A percentile compares a stretch with the other conserved stretches of the same genome.
These are phyloP conservation scores for Nematodospora anomalae DNA, from an alignment of 1,139 yeast genomes.

Conservation along the genomic window DNA sequence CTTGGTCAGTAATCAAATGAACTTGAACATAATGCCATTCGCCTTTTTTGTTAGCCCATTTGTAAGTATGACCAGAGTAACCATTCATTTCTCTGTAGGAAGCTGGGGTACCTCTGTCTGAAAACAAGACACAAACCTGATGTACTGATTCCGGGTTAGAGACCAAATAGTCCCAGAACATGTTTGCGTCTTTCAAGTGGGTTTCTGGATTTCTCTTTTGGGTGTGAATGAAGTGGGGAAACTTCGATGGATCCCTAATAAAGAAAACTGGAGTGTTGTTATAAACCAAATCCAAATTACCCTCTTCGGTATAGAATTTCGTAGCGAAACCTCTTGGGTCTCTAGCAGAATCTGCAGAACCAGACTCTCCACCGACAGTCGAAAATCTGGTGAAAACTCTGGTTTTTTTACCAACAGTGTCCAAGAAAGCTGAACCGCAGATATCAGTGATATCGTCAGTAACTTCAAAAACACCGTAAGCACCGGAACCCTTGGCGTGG, in stretches of 20 bases:
- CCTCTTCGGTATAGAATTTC: conserved; percentile 84
- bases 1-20: conserved; percentile 61
- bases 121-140: conserved; percentile 61
- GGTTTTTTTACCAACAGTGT: conserved; percentile 74
- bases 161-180: conserved; percentile 70
- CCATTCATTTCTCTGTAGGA: conserved; percentile 68
- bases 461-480: conserved; percentile 75
- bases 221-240: conserved; percentile 87
- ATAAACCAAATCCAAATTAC: conserved; percentile 84
- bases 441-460: conserved; percentile 81
- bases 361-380: conserved; percentile 87
- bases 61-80: conserved; percentile 71
- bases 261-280: conserved; percentile 90
- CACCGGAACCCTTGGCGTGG: conserved; percentile 90
- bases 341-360: conserved; percentile 83
- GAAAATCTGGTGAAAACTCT: conserved; percentile 75
- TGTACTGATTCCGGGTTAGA: conserved; percentile 64
- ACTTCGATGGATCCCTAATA: conserved; percentile 82
- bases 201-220: conserved; percentile 82
- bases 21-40: conserved; percentile 68
- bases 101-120: conserved; percentile 71
- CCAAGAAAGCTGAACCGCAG: conserved; percentile 68
- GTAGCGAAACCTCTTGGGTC: conserved; percentile 89
- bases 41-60: conserved; percentile 65
- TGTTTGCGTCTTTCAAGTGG: conserved; percentile 72